These are phyloP conservation scores for Coemansia sp. DNA, from an alignment of 192 early-diverging fungal genomes.

Conservation along the genomic window DNA sequence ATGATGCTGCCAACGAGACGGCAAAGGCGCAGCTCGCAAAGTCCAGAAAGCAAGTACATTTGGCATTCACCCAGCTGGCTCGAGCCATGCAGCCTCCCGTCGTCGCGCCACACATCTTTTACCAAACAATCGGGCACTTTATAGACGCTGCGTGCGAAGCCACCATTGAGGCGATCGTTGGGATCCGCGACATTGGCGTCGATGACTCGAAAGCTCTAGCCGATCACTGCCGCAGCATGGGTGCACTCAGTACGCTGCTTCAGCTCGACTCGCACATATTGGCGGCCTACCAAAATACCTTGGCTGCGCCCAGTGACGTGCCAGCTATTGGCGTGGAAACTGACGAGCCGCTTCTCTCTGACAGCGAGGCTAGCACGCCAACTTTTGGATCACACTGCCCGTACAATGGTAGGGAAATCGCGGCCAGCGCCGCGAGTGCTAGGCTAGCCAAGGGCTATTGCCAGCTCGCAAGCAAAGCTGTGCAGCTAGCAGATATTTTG, in stretches of 20 bases:
- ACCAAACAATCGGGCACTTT: conserved; percentile 14
- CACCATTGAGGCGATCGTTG: conserved; percentile 15
- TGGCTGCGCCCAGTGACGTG: neutral
- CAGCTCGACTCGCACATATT: conserved; percentile 12
- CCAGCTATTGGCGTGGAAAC: neutral
- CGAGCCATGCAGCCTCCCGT: conserved; percentile 23
- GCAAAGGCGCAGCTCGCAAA: conserved; percentile 6
- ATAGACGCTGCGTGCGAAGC: conserved; percentile 29
- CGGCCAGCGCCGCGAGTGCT: neutral
- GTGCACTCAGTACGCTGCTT: conserved; percentile 6
- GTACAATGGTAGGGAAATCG: neutral
- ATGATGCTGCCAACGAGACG: neutral
- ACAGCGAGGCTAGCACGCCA: conserved; percentile 5
- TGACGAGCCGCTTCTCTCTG: conserved; percentile 18
- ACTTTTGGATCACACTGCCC: neutral
- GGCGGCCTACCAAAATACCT: conserved; percentile 2
- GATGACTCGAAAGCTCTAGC: conserved; percentile 48
- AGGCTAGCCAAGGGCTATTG: conserved; percentile 27
- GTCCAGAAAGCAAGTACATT: conserved; percentile 11
- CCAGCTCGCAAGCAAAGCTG: conserved; percentile 11
- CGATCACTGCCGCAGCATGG: conserved; percentile 30
- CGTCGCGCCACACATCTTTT: conserved; percentile 27
- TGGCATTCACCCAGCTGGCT: conserved; percentile 23
- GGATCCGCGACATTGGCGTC: conserved; percentile 32
- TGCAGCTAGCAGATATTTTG: conserved; percentile 48